These are phyloP conservation scores for Crassisporium funariophilum DNA, from an alignment of 768 basidiomycete genomes.

Conservation along the genomic window DNA sequence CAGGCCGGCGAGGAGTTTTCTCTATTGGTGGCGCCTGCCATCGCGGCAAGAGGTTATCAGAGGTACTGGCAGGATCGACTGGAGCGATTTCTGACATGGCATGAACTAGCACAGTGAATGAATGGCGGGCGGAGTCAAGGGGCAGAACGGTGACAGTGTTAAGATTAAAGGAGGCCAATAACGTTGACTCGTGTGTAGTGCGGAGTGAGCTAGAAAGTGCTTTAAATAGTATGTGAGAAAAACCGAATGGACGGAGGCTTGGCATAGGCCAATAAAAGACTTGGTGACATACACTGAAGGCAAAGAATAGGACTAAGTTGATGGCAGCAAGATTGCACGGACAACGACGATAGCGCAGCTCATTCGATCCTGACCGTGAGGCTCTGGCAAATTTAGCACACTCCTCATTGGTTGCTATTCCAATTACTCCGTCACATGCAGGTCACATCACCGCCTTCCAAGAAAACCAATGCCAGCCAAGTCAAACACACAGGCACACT, in stretches of 20 bases:
- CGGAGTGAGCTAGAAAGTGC: neutral
- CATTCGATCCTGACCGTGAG: slow-evolving; percentile 9
- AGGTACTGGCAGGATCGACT: too few species aligned
- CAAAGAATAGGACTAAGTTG: slow-evolving; percentile 8
- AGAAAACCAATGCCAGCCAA: slow-evolving; percentile 13
- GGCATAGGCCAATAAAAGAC: slow-evolving; percentile 14
- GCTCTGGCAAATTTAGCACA: slow-evolving; percentile 23
- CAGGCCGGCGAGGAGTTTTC: slow-evolving; percentile 26
- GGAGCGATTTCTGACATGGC: too few species aligned
- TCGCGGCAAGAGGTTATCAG: neutral
- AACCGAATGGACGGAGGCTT: slow-evolving; percentile 22
- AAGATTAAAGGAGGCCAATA: neutral
- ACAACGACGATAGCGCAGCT: too few species aligned
- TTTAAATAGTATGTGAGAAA: slow-evolving; percentile 20
- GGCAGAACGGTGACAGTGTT: neutral
- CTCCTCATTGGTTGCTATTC: slow-evolving; percentile 26
- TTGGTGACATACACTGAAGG: too few species aligned
- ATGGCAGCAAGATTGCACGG: slow-evolving; percentile 3
- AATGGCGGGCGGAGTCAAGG: slow-evolving; percentile 4
- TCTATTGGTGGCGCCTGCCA: slow-evolving; percentile 14
- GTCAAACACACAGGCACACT: slow-evolving; percentile 7
- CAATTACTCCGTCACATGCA: slow-evolving; percentile 24
- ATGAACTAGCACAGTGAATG: too few species aligned
- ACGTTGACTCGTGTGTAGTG: neutral
- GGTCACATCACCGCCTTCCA: slow-evolving; percentile 16